phyloP scores from a whole-genome alignment of 495 filamentous ascomycete genomes.

The Corynascus novoguineensis region DNA sequence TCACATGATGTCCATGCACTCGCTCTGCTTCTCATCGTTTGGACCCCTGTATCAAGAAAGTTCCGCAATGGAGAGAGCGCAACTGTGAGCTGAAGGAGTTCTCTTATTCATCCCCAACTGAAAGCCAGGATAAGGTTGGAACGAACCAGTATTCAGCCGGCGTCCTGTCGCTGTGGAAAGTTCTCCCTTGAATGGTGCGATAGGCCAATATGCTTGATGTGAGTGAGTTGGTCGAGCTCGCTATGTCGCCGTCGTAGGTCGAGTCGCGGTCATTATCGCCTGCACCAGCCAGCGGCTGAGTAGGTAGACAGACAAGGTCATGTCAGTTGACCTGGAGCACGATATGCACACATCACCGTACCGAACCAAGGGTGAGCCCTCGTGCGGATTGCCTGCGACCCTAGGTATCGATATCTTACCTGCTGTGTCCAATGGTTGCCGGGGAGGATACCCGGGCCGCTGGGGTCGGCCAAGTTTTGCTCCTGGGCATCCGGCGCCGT shows the following conservation, averaged over 20 bases:
- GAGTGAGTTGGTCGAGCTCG: slow-evolving; percentile 40
- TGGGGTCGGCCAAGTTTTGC: neutral
- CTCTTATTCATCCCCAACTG: too few species aligned
- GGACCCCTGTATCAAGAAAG: slow-evolving; percentile 26
- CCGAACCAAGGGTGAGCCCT: neutral
- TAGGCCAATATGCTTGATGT: slow-evolving; percentile 41
- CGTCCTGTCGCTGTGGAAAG: slow-evolving; percentile 32
- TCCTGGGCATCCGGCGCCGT: neutral
- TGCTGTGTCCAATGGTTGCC: slow-evolving; percentile 11
- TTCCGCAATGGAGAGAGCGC: too few species aligned
- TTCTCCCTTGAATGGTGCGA: slow-evolving; percentile 36
- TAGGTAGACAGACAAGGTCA: neutral
- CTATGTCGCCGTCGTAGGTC: neutral
- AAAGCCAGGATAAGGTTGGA: neutral
- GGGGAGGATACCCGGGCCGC: neutral
- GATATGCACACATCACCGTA: neutral
- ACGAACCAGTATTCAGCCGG: slow-evolving; percentile 31
- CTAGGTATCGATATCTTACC: too few species aligned
- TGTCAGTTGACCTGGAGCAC: neutral
- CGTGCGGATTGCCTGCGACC: too few species aligned
- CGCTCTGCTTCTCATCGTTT: slow-evolving; percentile 38
- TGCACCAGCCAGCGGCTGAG: neutral
- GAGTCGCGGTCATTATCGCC: neutral
- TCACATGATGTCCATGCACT: slow-evolving; percentile 38
- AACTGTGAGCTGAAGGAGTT: too few species aligned